Evolutionary conservation across 78 protist genomes (phyloP).

Genomic region (Pigoraptor vietnamica): DNA sequence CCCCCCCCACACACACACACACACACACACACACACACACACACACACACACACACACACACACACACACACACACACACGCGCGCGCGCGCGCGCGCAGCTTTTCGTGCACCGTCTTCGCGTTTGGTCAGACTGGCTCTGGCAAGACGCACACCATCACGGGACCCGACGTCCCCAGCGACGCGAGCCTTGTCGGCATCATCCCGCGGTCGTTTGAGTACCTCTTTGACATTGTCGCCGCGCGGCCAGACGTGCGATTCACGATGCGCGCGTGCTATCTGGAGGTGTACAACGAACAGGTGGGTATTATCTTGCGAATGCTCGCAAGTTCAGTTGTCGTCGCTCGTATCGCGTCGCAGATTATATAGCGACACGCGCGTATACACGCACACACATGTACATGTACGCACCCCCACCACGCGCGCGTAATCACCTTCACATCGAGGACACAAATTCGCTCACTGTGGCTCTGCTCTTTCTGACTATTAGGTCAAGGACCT

Average conservation of each 20-base stretch:
- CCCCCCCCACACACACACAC: too few species aligned
- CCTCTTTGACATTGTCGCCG: slow-evolving; percentile 38
- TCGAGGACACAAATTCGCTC: too few species aligned
- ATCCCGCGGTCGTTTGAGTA: slow-evolving; percentile 1
- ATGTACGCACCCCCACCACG: too few species aligned
- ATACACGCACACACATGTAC: too few species aligned
- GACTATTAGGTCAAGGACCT: slow-evolving; percentile 44
- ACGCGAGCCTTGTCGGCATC: background rate
- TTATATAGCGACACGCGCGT: too few species aligned
- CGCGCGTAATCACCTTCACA: too few species aligned
- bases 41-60: background rate
- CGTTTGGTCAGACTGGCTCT: slow-evolving; percentile 65
- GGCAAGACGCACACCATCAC: slow-evolving; percentile 33
- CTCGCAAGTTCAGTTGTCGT: too few species aligned
- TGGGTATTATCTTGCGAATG: background rate
- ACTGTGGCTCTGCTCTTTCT: background rate
- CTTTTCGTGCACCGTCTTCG: slow-evolving; percentile 45
- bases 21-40: background rate
- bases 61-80: background rate
- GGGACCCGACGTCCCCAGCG: background rate
- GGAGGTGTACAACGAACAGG: slow-evolving; percentile 72
- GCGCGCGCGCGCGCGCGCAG: too few species aligned
- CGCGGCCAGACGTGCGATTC: slow-evolving; percentile 8
- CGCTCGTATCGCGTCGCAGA: too few species aligned
- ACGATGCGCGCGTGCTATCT: slow-evolving; percentile 49